Percentiles rank a stretch among this genome's conserved stretches.
phyloP scores from a whole-genome alignment of 2,329 filamentous ascomycete species.

The Fusarium sp. region DNA sequence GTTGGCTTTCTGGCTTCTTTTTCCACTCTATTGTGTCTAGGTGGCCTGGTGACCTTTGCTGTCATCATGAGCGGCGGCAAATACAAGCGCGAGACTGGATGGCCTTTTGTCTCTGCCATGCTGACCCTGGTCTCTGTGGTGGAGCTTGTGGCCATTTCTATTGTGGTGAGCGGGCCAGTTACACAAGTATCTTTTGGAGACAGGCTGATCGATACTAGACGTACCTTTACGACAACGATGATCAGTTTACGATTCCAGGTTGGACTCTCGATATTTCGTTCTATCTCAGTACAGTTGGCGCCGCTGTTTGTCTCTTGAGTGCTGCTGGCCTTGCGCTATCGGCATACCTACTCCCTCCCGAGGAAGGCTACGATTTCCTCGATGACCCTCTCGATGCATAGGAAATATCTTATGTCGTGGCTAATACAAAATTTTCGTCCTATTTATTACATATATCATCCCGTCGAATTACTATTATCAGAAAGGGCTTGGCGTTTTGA shows the following conservation, averaged over 20 bases:
- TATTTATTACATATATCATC: slow-evolving; percentile 1
- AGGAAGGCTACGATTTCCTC: slow-evolving; percentile 84
- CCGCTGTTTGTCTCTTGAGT: slow-evolving; percentile 60
- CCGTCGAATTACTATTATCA: not conserved
- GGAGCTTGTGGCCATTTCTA: slow-evolving; percentile 78
- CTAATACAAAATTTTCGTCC: not conserved
- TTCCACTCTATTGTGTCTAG: slow-evolving; percentile 81
- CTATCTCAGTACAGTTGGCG: slow-evolving; percentile 71
- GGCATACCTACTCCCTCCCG: slow-evolving; percentile 75
- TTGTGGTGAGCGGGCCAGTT: slow-evolving; percentile 72
- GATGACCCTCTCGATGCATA: slow-evolving; percentile 63
- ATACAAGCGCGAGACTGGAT: slow-evolving; percentile 81
- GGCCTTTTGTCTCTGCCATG: slow-evolving; percentile 76
- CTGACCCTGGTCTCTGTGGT: slow-evolving; percentile 71
- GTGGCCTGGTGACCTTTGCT: slow-evolving; percentile 79
- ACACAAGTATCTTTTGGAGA: not conserved
- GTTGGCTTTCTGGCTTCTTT: slow-evolving; percentile 90
- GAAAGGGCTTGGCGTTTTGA: slow-evolving; percentile 14
- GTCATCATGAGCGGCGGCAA: slow-evolving; percentile 82
- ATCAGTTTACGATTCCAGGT: slow-evolving; percentile 80
- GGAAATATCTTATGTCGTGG: not conserved
- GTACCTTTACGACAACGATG: slow-evolving; percentile 83
- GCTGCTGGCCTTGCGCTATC: slow-evolving; percentile 70
- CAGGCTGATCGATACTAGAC: slow-evolving; percentile 61
- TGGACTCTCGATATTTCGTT: slow-evolving; percentile 85